Percentiles rank a stretch among this genome's conserved stretches.
Conservation (phyloP, 805 yeast species). For the Saturnispora saitoi region DNA sequence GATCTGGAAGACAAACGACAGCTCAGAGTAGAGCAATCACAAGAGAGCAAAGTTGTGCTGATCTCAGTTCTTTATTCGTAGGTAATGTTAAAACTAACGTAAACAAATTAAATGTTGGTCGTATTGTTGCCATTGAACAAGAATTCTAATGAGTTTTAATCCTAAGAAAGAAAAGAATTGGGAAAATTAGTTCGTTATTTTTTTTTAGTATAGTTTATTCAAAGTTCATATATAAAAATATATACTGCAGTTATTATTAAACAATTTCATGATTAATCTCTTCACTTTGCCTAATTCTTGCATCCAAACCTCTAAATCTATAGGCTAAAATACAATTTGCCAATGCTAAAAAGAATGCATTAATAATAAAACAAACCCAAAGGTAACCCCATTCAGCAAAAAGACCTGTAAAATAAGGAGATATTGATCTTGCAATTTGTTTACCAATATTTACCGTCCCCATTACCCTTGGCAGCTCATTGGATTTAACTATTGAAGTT, state of each 20-base stretch:
- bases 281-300: slow-evolving; percentile 16
- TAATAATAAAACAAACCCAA: slow-evolving; percentile 44
- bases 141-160: slow-evolving; percentile 9
- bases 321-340: slow-evolving; percentile 39
- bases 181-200: not conserved
- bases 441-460: slow-evolving; percentile 83
- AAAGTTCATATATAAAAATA: not conserved
- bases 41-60: slow-evolving; percentile 17
- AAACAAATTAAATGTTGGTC: slow-evolving; percentile 18
- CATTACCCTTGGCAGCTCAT: slow-evolving; percentile 67
- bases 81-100: slow-evolving; percentile 1
- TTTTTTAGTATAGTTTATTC: not conserved
- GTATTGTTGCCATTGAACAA: slow-evolving; percentile 19
- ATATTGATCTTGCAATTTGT: slow-evolving; percentile 75
- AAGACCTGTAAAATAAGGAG: slow-evolving; percentile 73
- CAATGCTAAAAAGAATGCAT: slow-evolving; percentile 41
- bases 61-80: slow-evolving; percentile 11
- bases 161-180: not conserved
- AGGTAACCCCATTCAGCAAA: slow-evolving; percentile 46
- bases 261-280: slow-evolving; percentile 16
- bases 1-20: slow-evolving; percentile 31
- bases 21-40: slow-evolving; percentile 22
- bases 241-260: not conserved
- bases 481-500: slow-evolving; percentile 52
- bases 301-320: slow-evolving; percentile 35